Evolutionary conservation across 2,329 filamentous ascomycete species (phyloP).

Genomic region (Pseudopyricularia javanii): DNA sequence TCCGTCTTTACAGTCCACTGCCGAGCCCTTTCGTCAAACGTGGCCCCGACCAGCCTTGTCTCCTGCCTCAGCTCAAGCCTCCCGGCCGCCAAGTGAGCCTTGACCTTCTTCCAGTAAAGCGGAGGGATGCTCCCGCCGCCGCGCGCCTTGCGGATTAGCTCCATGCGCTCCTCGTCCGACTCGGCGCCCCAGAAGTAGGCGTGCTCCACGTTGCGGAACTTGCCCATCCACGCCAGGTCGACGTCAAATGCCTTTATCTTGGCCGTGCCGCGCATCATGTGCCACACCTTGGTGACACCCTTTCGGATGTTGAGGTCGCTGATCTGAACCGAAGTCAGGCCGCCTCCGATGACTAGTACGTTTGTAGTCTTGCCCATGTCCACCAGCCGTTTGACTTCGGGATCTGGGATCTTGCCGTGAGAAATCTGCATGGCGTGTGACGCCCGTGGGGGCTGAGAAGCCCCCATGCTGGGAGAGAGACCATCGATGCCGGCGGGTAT

Average conservation of each 20-base stretch:
- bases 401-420: slow-evolving; percentile 37
- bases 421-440: slow-evolving; percentile 50
- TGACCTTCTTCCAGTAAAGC: slow-evolving; percentile 52
- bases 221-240: slow-evolving; percentile 67
- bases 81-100: slow-evolving; percentile 40
- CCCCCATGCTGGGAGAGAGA: slow-evolving; percentile 2
- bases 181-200: slow-evolving; percentile 68
- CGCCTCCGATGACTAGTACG: slow-evolving; percentile 61
- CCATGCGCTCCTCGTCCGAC: slow-evolving; percentile 53
- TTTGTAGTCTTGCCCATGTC: slow-evolving; percentile 37
- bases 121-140: slow-evolving; percentile 70
- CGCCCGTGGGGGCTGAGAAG: not conserved
- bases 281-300: slow-evolving; percentile 56
- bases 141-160: slow-evolving; percentile 53
- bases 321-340: slow-evolving; percentile 65
- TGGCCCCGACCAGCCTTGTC: slow-evolving; percentile 40
- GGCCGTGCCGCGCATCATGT: slow-evolving; percentile 47
- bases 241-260: slow-evolving; percentile 68
- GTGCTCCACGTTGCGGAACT: slow-evolving; percentile 68
- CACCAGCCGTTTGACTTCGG: slow-evolving; percentile 39
- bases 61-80: slow-evolving; percentile 42
- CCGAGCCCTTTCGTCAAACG: slow-evolving; percentile 30
- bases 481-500: slow-evolving; percentile 20
- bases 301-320: slow-evolving; percentile 51
- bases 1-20: slow-evolving; percentile 34